phyloP scores from a whole-genome alignment of 345 rosid genomes.

The Camelina neglecta region DNA sequence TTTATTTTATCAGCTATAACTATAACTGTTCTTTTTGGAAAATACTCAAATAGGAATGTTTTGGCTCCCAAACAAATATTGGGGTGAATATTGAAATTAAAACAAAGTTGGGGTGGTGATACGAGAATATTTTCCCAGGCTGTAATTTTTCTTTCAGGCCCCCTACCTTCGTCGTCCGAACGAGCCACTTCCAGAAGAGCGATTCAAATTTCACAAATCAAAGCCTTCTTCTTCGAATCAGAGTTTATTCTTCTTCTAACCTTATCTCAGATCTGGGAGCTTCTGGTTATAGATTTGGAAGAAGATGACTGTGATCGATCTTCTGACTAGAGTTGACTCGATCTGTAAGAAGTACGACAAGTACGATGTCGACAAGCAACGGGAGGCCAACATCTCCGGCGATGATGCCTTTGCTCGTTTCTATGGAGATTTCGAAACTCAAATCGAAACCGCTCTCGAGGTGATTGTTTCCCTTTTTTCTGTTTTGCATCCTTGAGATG shows the following conservation, averaged over 20 bases:
- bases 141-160: conserved; percentile 31
- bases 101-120: neutral
- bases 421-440: conserved; percentile 68
- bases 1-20: too few species aligned
- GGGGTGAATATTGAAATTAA: conserved; percentile 12
- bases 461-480: conserved; percentile 37
- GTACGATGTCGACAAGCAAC: conserved; percentile 90
- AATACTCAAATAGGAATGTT: neutral
- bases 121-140: conserved; percentile 16
- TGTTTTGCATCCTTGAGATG: neutral
- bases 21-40: too few species aligned
- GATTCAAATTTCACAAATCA: conserved; percentile 19
- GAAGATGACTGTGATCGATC: conserved; percentile 94
- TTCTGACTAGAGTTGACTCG: conserved; percentile 86
- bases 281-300: conserved; percentile 1
- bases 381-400: conserved; percentile 79
- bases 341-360: conserved; percentile 95
- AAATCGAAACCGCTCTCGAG: conserved; percentile 77
- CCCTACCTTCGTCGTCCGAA: neutral
- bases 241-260: conserved; percentile 15
- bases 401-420: conserved; percentile 91
- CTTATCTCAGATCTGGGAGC: conserved; percentile 31
- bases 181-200: conserved; percentile 24
- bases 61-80: neutral
- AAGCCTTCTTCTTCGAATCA: conserved; percentile 25